Conservation (phyloP, 2,329 filamentous ascomycete species). For the Colletotrichum camelliae region DNA sequence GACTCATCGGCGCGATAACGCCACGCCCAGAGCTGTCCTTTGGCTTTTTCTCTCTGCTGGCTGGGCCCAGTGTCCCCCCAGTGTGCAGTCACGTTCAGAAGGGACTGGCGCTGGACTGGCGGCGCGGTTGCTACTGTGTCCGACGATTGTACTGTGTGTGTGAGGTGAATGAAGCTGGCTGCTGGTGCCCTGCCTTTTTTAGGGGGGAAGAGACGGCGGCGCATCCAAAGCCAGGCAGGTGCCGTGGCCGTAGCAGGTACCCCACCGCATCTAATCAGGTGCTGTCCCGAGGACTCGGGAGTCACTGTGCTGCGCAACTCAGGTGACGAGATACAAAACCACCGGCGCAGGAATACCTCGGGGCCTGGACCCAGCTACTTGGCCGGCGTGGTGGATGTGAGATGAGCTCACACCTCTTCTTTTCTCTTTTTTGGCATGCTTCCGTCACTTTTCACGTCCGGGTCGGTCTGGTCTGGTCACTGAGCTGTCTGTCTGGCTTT, state of each 20-base stretch:
- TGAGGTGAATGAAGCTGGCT: not conserved
- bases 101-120: constrained; percentile 11
- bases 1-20: not conserved
- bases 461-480: not conserved
- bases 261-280: not conserved
- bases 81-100: constrained; percentile 13
- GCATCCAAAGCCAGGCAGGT: not conserved
- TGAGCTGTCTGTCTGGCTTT: not conserved
- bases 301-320: not conserved
- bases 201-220: not conserved
- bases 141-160: not conserved
- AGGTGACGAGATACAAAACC: not conserved
- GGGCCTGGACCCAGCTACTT: constrained; percentile 9
- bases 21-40: constrained; percentile 14
- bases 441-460: constrained; percentile 19
- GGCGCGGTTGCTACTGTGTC: not conserved
- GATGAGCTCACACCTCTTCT: constrained; percentile 22
- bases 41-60: not conserved
- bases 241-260: constrained; percentile 2
- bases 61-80: not conserved
- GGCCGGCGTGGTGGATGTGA: constrained; percentile 4
- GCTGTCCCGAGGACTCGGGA: not conserved
- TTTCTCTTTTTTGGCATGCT: constrained; percentile 15
- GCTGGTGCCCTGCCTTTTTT: not conserved
- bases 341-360: not conserved